Evolutionary conservation across 176 grass and related monocot species (phyloP).

Genomic region (Eragrostis nindensis): DNA sequence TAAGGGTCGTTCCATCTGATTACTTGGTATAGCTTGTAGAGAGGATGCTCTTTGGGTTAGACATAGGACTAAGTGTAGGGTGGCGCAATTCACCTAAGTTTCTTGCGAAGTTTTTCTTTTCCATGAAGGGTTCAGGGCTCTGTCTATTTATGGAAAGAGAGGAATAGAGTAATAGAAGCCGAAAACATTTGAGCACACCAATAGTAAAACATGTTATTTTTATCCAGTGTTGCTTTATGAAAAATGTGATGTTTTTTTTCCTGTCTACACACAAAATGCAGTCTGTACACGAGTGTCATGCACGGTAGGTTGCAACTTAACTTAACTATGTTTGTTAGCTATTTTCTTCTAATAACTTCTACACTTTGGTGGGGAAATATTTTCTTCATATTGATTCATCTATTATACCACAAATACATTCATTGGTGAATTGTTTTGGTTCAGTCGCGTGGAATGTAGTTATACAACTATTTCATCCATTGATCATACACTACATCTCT

Average conservation of each 20-base stretch:
- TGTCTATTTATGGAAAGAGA: not conserved
- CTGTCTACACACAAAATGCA: conserved; percentile 16
- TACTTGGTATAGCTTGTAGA: not conserved
- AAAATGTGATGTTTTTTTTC: conserved; percentile 5
- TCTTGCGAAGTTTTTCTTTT: conserved; percentile 8
- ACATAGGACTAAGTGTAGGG: not conserved
- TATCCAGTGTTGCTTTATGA: conserved; percentile 19
- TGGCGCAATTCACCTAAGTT: conserved; percentile 46
- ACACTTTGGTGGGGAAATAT: not conserved
- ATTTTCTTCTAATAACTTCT: not conserved
- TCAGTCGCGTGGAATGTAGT: conserved; percentile 12
- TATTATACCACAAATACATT: not conserved
- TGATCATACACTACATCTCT: conserved; percentile 24
- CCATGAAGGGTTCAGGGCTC: not conserved
- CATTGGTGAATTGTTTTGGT: conserved; percentile 12
- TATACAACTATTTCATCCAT: not conserved
- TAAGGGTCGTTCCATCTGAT: not conserved
- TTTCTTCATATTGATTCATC: conserved; percentile 7
- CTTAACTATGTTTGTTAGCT: not conserved
- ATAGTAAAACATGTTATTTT: conserved; percentile 31
- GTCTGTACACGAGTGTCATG: conserved; percentile 9
- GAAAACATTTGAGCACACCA: not conserved
- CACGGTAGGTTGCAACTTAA: not conserved
- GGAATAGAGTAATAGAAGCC: not conserved
- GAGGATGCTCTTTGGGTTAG: not conserved